Evolutionary conservation across 73 alveolate species (phyloP).

Genomic region (Stentor roeselii): DNA sequence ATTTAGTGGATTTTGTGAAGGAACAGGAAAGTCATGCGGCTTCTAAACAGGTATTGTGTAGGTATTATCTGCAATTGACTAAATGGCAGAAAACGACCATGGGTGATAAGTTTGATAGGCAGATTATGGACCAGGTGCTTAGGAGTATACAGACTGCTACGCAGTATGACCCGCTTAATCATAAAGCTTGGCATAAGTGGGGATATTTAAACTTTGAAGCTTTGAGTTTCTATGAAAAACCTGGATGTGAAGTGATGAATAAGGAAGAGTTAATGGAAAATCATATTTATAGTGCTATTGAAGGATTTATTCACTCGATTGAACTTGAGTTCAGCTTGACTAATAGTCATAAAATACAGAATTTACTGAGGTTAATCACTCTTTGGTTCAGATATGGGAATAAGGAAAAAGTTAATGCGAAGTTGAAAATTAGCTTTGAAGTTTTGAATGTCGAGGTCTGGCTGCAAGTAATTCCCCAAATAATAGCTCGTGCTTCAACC

Average conservation of each 20-base stretch:
- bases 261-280: background rate
- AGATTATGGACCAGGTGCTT: slow-evolving; percentile 51
- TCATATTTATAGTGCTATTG: slow-evolving; percentile 19
- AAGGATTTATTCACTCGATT: slow-evolving; percentile 33
- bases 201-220: slow-evolving; percentile 80
- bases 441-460: slow-evolving; percentile 80
- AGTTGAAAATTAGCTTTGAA: slow-evolving; percentile 77
- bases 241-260: background rate
- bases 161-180: slow-evolving; percentile 54
- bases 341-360: slow-evolving; percentile 50
- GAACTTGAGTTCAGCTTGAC: slow-evolving; percentile 43
- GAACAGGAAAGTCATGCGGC: slow-evolving; percentile 23
- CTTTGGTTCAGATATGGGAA: slow-evolving; percentile 76
- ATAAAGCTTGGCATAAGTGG: slow-evolving; percentile 89
- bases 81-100: slow-evolving; percentile 53
- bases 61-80: slow-evolving; percentile 73
- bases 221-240: slow-evolving; percentile 32
- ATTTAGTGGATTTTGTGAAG: background rate
- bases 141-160: slow-evolving; percentile 72
- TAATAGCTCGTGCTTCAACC: slow-evolving; percentile 91
- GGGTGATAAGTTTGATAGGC: background rate
- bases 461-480: slow-evolving; percentile 96
- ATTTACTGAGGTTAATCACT: slow-evolving; percentile 82
- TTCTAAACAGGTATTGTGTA: background rate
- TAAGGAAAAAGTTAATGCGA: slow-evolving; percentile 66